phyloP scores from a whole-genome alignment of 2,329 filamentous ascomycete species.

The Colletotrichum filicis region DNA sequence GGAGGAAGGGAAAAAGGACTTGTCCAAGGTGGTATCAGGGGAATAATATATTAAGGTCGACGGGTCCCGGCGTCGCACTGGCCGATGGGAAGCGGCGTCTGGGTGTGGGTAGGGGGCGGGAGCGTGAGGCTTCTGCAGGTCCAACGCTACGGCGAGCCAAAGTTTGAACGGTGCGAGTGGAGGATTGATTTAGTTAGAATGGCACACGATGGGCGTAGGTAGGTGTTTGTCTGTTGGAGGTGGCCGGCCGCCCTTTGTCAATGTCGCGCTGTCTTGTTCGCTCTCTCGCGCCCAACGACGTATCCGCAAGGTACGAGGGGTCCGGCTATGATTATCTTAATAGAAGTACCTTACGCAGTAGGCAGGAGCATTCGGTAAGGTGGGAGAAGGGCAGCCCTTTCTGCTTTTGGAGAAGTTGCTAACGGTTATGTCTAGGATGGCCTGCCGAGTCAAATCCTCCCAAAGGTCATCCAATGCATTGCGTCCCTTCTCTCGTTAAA shows the following conservation, averaged over 20 bases:
- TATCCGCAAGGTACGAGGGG: not conserved
- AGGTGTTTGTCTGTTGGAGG: not conserved
- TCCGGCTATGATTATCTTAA: not conserved
- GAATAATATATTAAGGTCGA: slow-evolving; percentile 32
- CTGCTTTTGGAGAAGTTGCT: slow-evolving; percentile 15
- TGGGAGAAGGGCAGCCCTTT: not conserved
- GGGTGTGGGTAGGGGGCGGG: slow-evolving; percentile 19
- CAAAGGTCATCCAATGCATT: not conserved
- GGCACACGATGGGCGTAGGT: no score
- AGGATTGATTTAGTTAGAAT: not conserved
- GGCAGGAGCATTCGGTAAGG: not conserved
- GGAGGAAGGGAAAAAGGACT: not conserved
- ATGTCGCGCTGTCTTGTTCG: slow-evolving; percentile 7
- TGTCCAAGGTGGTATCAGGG: slow-evolving; percentile 21
- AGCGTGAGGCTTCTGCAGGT: slow-evolving; percentile 26
- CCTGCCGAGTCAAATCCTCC: slow-evolving; percentile 8
- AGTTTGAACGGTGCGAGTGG: slow-evolving; percentile 15
- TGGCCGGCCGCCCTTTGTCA: not conserved
- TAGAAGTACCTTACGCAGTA: not conserved
- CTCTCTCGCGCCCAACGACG: not conserved
- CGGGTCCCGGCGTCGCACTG: slow-evolving; percentile 26
- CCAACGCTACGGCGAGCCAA: slow-evolving; percentile 25
- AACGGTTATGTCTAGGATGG: slow-evolving; percentile 30
- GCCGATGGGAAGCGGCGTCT: slow-evolving; percentile 23
- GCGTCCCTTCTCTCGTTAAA: not conserved